These are phyloP conservation scores for Mucuna pruriens DNA, from an alignment of 306 rosid species.

Conservation along the genomic window DNA sequence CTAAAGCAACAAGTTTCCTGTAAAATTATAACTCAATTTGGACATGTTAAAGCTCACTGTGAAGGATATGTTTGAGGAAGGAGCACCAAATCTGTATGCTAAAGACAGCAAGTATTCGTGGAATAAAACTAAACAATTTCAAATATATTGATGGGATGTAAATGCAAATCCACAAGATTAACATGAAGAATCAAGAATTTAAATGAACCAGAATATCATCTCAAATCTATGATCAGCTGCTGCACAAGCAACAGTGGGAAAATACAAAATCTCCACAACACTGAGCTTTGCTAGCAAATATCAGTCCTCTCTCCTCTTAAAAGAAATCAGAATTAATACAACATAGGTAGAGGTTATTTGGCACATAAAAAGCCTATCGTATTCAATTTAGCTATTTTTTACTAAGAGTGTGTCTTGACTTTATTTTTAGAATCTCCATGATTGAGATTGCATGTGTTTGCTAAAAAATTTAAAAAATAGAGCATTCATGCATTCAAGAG, in stretches of 20 bases:
- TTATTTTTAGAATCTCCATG: background rate
- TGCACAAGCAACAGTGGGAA: background rate
- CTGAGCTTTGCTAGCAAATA: background rate
- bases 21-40: background rate
- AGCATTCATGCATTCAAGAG: conserved; percentile 25
- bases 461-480: background rate
- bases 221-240: background rate
- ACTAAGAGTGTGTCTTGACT: background rate
- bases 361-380: background rate
- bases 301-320: background rate
- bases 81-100: background rate
- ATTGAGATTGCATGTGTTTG: background rate
- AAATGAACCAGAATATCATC: background rate
- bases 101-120: background rate
- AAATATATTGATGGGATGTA: background rate
- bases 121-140: background rate
- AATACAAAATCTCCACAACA: background rate
- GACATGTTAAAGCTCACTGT: background rate
- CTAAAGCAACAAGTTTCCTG: background rate
- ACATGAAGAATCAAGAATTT: background rate
- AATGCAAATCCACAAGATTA: background rate
- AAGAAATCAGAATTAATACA: background rate
- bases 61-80: background rate
- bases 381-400: background rate
- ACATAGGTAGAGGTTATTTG: background rate